phyloP scores from a whole-genome alignment of 1,139 yeast species.

The Candida anutae region DNA sequence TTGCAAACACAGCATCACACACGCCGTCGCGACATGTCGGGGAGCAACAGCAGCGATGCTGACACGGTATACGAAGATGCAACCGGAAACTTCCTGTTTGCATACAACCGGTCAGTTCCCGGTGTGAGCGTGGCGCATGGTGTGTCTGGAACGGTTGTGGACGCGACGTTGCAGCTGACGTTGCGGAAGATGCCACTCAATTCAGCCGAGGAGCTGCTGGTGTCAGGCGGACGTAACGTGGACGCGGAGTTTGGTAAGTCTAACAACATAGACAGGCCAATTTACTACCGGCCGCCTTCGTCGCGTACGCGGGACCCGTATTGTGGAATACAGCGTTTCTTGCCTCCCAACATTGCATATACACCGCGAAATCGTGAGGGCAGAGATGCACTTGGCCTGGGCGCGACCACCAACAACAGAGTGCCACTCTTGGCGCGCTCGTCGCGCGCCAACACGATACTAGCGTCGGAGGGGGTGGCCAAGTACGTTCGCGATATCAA shows the following conservation, averaged over 20 bases:
- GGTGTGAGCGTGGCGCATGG: not conserved
- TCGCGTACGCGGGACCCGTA: constrained; percentile 18
- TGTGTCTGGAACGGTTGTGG: too few species aligned
- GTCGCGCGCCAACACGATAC: not conserved
- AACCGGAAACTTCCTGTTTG: constrained; percentile 5
- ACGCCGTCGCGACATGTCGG: too few species aligned
- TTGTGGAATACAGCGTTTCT: constrained; percentile 22
- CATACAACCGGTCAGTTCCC: constrained; percentile 1
- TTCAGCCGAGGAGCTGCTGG: constrained; percentile 4
- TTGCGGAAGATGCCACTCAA: constrained; percentile 4
- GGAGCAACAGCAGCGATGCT: too few species aligned
- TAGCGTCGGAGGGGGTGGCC: not conserved
- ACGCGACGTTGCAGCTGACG: too few species aligned
- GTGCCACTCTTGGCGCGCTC: constrained; percentile 6
- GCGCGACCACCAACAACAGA: constrained; percentile 2
- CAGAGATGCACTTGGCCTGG: not conserved
- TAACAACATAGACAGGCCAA: constrained; percentile 9
- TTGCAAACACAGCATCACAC: too few species aligned
- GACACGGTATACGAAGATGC: constrained; percentile 12
- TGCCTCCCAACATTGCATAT: constrained; percentile 22
- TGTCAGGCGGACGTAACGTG: too few species aligned
- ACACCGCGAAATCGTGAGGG: too few species aligned
- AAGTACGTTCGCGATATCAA: constrained; percentile 2
- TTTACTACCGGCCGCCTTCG: constrained; percentile 31
- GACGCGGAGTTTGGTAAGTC: constrained; percentile 3